phyloP scores from a whole-genome alignment of 148 eudicot species.

The Heliamphora exappendiculata region DNA sequence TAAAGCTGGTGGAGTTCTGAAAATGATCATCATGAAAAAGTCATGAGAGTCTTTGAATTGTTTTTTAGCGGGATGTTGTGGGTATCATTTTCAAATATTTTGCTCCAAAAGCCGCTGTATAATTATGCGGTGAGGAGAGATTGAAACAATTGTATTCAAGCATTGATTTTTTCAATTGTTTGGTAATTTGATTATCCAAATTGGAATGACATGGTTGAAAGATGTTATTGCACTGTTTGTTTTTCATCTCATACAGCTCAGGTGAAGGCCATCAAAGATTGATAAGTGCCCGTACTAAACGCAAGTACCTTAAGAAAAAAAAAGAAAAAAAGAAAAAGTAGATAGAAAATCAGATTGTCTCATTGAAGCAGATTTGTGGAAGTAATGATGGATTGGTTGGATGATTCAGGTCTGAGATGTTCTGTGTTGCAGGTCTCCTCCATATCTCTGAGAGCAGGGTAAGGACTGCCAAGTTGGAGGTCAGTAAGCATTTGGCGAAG shows the following conservation, averaged over 20 bases:
- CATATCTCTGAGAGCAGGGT: slow-evolving; percentile 35
- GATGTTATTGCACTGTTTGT: slow-evolving; percentile 1
- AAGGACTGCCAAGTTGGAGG: slow-evolving; percentile 42
- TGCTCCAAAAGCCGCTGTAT: background rate
- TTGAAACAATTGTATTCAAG: background rate
- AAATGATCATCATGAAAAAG: background rate
- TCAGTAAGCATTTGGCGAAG: slow-evolving; percentile 46
- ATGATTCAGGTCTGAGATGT: slow-evolving; percentile 47
- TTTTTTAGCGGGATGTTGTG: background rate
- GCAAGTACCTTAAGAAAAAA: background rate
- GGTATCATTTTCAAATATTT: slow-evolving; percentile 8
- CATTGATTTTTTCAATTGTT: background rate
- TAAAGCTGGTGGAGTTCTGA: background rate
- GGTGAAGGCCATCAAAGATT: slow-evolving; percentile 7
- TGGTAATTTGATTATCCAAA: background rate
- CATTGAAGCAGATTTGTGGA: slow-evolving; percentile 40
- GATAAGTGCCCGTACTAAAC: slow-evolving; percentile 9
- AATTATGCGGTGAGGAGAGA: slow-evolving; percentile 12
- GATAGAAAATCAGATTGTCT: slow-evolving; percentile 4
- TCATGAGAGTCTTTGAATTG: slow-evolving; percentile 6
- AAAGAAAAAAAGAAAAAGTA: background rate
- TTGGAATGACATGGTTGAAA: slow-evolving; percentile 1
- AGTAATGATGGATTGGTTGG: slow-evolving; percentile 29
- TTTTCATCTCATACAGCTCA: slow-evolving; percentile 11
- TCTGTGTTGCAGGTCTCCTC: slow-evolving; percentile 52